These are phyloP conservation scores for Lentinula sp. DNA, from an alignment of 768 basidiomycete genomes.

Conservation along the genomic window DNA sequence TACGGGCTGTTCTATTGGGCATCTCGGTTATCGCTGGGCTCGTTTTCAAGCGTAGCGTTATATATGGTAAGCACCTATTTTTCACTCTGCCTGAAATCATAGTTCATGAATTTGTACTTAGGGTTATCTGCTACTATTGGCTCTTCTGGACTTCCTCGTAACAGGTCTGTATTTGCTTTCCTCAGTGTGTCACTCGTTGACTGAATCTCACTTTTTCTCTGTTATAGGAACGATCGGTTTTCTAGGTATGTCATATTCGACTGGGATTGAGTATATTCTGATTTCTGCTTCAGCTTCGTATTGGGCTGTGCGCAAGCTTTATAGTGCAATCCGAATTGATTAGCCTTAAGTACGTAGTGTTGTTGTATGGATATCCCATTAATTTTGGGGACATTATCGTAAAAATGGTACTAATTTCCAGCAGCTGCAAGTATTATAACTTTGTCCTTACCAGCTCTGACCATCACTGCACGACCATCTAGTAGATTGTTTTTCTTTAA, in stretches of 20 bases:
- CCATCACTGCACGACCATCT: constrained; percentile 53
- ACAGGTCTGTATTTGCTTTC: constrained; percentile 51
- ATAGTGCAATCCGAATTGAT: constrained; percentile 78
- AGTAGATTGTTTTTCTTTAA: constrained; percentile 44
- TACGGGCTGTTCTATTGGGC: constrained; percentile 91
- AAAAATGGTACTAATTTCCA: background rate
- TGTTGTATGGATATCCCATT: background rate
- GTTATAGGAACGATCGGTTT: constrained; percentile 86
- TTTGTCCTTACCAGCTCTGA: constrained; percentile 74
- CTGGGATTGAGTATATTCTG: background rate
- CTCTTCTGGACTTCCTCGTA: constrained; percentile 80
- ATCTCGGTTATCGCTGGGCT: constrained; percentile 79
- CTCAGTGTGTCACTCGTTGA: background rate
- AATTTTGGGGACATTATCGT: background rate
- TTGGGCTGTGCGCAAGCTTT: constrained; percentile 83
- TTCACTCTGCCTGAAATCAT: background rate
- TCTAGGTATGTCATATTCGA: constrained; percentile 24
- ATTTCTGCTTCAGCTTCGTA: constrained; percentile 50
- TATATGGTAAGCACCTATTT: constrained; percentile 44
- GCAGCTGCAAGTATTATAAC: constrained; percentile 46
- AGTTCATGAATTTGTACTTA: background rate
- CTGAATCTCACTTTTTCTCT: background rate
- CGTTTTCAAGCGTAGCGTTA: constrained; percentile 71
- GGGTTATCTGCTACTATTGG: constrained; percentile 83
- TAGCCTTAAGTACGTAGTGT: constrained; percentile 13